phyloP scores from a whole-genome alignment of 2,329 filamentous ascomycete genomes.

The Cercospora sp. region DNA sequence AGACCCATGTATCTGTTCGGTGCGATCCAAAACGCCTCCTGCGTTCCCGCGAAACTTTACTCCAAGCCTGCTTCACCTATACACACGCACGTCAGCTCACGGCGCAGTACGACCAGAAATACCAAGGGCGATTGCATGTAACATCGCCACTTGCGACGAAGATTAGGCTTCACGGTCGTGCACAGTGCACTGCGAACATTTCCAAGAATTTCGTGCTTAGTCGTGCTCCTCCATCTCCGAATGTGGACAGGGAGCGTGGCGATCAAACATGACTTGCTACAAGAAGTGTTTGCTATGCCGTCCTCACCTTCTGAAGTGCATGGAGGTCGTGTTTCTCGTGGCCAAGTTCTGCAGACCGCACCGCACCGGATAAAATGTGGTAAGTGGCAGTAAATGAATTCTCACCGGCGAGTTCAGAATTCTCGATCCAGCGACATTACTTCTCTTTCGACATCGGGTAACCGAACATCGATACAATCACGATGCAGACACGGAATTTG shows the following conservation, averaged over 20 bases:
- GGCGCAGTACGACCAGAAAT: background rate
- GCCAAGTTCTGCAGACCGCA: background rate
- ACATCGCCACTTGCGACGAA: background rate
- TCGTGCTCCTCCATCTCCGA: background rate
- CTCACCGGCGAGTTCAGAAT: background rate
- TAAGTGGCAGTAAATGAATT: background rate
- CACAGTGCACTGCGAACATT: background rate
- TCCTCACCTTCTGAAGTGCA: background rate
- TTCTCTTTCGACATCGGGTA: background rate
- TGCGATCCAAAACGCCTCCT: conserved; percentile 2
- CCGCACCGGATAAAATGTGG: background rate
- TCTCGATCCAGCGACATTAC: background rate
- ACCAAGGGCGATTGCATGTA: background rate
- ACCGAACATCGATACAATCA: background rate
- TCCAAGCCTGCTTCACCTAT: background rate
- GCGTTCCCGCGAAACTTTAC: background rate
- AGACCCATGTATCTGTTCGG: background rate
- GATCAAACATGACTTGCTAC: background rate
- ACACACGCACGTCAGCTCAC: background rate
- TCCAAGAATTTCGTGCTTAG: background rate
- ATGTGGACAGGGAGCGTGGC: background rate
- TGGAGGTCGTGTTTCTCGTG: background rate
- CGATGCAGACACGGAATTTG: background rate
- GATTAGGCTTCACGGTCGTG: background rate
- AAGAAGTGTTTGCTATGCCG: background rate